A percentile compares a stretch with the other conserved stretches of the same genome.
These are phyloP conservation scores for Euphorbia lathyris DNA, from an alignment of 345 rosid species.

Conservation along the genomic window DNA sequence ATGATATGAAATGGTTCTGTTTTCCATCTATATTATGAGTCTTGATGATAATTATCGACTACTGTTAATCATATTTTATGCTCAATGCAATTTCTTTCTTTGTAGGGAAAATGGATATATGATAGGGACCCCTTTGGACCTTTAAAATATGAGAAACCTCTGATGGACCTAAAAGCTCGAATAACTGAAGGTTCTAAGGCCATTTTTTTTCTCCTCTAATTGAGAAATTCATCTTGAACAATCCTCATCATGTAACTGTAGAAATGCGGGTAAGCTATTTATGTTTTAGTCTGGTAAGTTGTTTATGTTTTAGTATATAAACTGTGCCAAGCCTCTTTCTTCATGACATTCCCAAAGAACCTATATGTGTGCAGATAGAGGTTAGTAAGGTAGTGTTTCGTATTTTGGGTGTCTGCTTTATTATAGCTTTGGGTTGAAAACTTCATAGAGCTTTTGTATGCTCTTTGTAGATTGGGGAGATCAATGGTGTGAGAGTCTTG, in stretches of 20 bases:
- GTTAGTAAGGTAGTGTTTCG: conserved; percentile 33
- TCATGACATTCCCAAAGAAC: conserved; percentile 83
- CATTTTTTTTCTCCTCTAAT: conserved; percentile 88
- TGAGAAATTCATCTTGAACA: conserved; percentile 78
- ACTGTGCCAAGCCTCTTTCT: conserved; percentile 76
- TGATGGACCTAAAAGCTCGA: conserved; percentile 69
- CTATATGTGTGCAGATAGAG: conserved; percentile 70
- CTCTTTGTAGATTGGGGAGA: conserved; percentile 63
- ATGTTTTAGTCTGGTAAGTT: conserved; percentile 8
- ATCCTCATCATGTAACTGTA: conserved; percentile 78
- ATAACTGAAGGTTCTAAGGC: conserved; percentile 87
- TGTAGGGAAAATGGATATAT: conserved; percentile 95
- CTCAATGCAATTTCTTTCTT: conserved; percentile 21
- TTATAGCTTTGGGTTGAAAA: background rate
- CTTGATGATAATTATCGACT: too few relatives aligned
- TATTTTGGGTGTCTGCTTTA: conserved; percentile 12
- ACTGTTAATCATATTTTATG: conserved; percentile 4
- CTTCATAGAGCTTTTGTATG: conserved; percentile 8
- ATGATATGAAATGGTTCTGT: too few relatives aligned
- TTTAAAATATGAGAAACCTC: conserved; percentile 81
- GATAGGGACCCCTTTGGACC: conserved; percentile 98
- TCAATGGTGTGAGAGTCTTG: conserved; percentile 82
- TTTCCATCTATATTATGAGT: too few relatives aligned
- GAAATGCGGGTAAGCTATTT: conserved; percentile 77
- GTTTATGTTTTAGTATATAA: conserved; percentile 18